Evolutionary conservation across 352 stramenopile genomes (phyloP), one percentile per base, ranked within the genome.

Genomic region (Globisporangium yorkense): DNA sequence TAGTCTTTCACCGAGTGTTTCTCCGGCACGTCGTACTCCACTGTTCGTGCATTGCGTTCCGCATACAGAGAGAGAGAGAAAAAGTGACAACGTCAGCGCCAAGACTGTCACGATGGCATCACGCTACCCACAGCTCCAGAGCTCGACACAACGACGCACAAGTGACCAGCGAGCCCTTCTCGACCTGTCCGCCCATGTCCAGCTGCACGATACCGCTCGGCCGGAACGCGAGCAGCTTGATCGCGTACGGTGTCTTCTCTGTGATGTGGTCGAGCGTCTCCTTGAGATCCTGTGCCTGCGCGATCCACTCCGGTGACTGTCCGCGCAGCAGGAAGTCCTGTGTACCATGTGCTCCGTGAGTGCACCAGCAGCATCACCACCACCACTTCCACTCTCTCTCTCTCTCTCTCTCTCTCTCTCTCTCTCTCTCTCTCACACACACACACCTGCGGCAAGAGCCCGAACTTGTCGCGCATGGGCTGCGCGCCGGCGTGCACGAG

Each of bases 1-100:
- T 95, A 95, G 59, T 95, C 85, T 57, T 90, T 93, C 24, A 72
- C 56, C 6, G 83, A 95, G 72, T 95, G 85, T 15, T 72, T 88
- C 58, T 87, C 85, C 12, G 85, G 85, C 0, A 86, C 80, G 41
- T 89, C 77, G 53, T 82, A 89, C 37, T 95, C 84, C 45, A 95
- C 83, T 94, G 56, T 37, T 61, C 31, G 7, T 35, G 65, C 6
- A 54, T 6, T 33, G 5, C 12, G 2, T 43, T 24, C 13, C 6
- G 35, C 21, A 43, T 15, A 27, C 24, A 27, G 24, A 27, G 24
- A 27, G 24, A 27, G 24, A 27, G 24, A 27, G 24, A 27, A 1
- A 27, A 27, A 27, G 24, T 53, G 7, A 16, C 13, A 10, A 33
- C 24, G 5, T 49, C 44, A 20, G 4, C 8, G 12, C 5, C 10